phyloP scores from a whole-genome alignment of 2,329 filamentous ascomycete species.

The Lachnellula hyalina region DNA sequence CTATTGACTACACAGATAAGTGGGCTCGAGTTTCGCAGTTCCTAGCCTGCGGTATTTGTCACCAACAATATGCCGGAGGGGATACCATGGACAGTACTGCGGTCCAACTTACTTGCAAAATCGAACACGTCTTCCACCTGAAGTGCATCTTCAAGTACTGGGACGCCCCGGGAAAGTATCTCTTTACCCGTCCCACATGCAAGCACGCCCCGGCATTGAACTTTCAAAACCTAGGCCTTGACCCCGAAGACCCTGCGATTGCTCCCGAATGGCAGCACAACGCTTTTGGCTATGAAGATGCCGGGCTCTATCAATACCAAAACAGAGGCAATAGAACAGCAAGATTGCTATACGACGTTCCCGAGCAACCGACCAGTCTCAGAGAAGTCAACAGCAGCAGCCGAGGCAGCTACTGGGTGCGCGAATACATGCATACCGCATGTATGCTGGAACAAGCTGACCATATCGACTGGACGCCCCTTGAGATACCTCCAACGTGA shows the following conservation, averaged over 20 bases:
- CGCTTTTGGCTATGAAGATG: not conserved
- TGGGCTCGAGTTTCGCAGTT: not conserved
- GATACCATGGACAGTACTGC: not conserved
- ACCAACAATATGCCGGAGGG: not conserved
- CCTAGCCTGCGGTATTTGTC: not conserved
- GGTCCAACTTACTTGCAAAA: not conserved
- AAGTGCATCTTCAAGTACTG: conserved; percentile 14
- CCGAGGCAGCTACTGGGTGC: not conserved
- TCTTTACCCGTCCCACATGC: conserved; percentile 11
- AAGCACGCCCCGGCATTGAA: conserved; percentile 4
- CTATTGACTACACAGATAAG: conserved; percentile 1
- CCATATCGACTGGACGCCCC: not conserved
- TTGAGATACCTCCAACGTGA: not conserved
- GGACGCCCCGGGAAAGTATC: conserved; percentile 7
- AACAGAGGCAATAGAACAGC: not conserved
- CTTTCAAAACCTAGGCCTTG: conserved; percentile 7
- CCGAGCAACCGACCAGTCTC: not conserved
- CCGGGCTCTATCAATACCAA: not conserved
- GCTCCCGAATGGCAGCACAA: not conserved
- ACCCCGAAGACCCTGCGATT: not conserved
- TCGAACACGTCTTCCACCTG: conserved; percentile 9
- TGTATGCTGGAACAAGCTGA: not conserved
- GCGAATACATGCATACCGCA: not conserved
- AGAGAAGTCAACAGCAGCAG: not conserved
- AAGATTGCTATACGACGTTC: not conserved